These are phyloP conservation scores for Saccharomycopsis oosterbeekiorum DNA, from an alignment of 805 yeast genomes.

Conservation along the genomic window DNA sequence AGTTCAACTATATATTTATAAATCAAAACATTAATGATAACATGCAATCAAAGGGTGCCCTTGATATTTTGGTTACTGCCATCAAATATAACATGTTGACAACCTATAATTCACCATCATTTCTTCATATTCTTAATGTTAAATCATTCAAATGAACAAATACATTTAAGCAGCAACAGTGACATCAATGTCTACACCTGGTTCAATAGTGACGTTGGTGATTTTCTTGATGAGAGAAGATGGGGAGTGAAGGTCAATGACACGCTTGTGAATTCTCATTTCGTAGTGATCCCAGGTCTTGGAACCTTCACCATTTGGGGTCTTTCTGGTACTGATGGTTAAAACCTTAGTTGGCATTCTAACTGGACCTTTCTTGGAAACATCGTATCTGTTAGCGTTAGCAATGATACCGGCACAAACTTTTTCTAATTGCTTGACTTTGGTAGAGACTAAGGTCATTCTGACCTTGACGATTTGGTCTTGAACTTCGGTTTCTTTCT, in stretches of 20 bases:
- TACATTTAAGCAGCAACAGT: conserved; percentile 69
- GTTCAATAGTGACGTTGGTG: conserved; percentile 96
- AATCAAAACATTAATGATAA: neutral
- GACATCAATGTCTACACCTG: conserved; percentile 98
- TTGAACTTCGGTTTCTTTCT: conserved; percentile 79
- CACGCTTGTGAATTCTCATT: conserved; percentile 99
- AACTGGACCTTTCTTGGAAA: conserved; percentile 97
- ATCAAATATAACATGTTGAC: too few relatives aligned
- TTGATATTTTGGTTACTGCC: neutral
- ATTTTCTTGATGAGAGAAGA: conserved; percentile 86
- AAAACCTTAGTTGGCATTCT: conserved; percentile 99
- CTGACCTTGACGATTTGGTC: conserved; percentile 93
- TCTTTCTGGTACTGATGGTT: conserved; percentile 98
- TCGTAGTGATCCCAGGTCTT: conserved; percentile 99
- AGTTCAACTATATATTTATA: neutral
- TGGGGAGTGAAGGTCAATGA: conserved; percentile 96
- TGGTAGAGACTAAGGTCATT: conserved; percentile 97
- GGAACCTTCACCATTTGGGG: conserved; percentile 99
- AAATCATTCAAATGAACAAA: neutral
- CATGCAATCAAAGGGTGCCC: neutral
- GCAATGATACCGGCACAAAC: conserved; percentile 84
- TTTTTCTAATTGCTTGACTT: conserved; percentile 96
- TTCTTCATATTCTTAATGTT: neutral
- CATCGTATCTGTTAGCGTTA: conserved; percentile 75
- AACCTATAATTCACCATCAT: neutral